Evolutionary conservation across 1,284 basidiomycete genomes (phyloP).

Genomic region (Sporisorium sorghi): DNA sequence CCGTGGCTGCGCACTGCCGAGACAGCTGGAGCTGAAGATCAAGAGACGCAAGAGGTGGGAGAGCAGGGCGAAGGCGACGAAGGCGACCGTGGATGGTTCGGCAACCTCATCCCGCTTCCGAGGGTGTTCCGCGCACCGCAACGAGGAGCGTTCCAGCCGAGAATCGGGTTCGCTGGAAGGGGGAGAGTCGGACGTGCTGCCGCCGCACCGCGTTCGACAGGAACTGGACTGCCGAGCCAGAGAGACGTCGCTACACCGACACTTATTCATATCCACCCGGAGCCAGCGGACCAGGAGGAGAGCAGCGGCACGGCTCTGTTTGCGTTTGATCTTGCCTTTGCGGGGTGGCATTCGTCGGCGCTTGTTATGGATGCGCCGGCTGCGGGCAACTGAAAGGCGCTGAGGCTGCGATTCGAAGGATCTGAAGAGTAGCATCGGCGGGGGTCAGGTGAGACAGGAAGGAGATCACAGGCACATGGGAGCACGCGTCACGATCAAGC

Average conservation of each 20-base stretch:
- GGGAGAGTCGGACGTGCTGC: slow-evolving; percentile 8
- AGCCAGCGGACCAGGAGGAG: background rate
- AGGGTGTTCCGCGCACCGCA: slow-evolving; percentile 2
- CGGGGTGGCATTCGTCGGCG: slow-evolving; percentile 43
- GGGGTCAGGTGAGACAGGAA: no score
- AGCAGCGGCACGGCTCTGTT: slow-evolving; percentile 12
- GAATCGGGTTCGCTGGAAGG: slow-evolving; percentile 22
- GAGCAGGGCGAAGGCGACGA: slow-evolving; percentile 9
- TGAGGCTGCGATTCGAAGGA: no score
- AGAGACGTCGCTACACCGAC: slow-evolving; percentile 2
- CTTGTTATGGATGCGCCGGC: slow-evolving; percentile 30
- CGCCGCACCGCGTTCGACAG: background rate
- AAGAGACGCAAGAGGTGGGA: background rate
- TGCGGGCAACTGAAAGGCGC: background rate
- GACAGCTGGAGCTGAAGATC: background rate
- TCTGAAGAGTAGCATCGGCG: no score
- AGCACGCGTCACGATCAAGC: background rate
- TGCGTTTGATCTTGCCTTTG: slow-evolving; percentile 54
- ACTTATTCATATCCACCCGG: slow-evolving; percentile 5
- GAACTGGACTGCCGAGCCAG: background rate
- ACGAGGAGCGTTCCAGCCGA: slow-evolving; percentile 6
- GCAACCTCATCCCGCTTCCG: slow-evolving; percentile 18
- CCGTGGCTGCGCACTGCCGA: slow-evolving; percentile 6
- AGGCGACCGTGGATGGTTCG: slow-evolving; percentile 11
- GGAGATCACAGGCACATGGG: background rate